Evolutionary conservation across 768 basidiomycete genomes (phyloP).

Genomic region (Russula griseocarnosa): DNA sequence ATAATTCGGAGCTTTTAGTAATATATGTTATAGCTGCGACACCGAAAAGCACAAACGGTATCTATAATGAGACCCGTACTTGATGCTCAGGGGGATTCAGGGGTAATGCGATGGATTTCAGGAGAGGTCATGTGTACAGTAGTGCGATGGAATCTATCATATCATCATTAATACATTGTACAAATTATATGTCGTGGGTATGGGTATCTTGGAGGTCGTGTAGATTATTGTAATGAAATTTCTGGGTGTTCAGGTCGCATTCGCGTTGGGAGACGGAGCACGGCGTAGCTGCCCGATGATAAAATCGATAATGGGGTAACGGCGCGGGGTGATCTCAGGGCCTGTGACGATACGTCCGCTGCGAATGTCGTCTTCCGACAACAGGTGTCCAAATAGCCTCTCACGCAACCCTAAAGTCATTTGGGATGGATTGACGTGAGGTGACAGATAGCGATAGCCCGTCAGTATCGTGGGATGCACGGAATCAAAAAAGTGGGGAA

Average conservation of each 20-base stretch:
- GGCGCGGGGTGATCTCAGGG: background rate
- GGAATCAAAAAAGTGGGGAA: background rate
- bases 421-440: too few species aligned
- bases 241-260: background rate
- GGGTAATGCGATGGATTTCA: too few species aligned
- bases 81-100: too few species aligned
- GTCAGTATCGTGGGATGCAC: background rate
- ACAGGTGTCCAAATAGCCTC: slow-evolving; percentile 5
- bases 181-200: background rate
- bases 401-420: slow-evolving; percentile 4
- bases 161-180: background rate
- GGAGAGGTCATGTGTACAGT: too few species aligned
- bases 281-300: background rate
- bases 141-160: background rate
- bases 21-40: too few species aligned
- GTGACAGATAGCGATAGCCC: background rate
- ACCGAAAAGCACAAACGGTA: too few species aligned
- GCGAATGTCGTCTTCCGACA: slow-evolving; percentile 11
- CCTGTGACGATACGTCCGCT: background rate
- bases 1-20: too few species aligned
- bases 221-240: background rate
- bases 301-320: background rate
- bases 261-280: background rate
- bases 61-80: too few species aligned
- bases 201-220: background rate